phyloP scores from a whole-genome alignment of 495 filamentous ascomycete species.

The Hypoxylon trugodes region DNA sequence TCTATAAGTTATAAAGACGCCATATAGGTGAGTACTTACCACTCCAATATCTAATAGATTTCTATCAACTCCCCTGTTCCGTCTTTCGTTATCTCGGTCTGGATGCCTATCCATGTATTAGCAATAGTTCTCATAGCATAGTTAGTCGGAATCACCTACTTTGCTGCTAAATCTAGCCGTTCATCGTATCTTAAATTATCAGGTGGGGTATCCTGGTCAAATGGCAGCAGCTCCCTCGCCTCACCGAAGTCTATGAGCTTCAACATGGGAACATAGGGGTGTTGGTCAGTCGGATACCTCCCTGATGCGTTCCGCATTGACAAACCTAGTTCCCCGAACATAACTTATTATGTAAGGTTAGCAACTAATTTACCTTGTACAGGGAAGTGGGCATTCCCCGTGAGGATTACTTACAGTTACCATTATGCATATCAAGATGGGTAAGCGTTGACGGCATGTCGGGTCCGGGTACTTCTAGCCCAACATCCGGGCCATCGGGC shows the following conservation, averaged over 20 bases:
- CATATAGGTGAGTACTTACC: background rate
- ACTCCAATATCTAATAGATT: background rate
- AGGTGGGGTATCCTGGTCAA: background rate
- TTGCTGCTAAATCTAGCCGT: background rate
- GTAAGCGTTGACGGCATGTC: background rate
- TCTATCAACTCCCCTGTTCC: background rate
- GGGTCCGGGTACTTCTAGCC: background rate
- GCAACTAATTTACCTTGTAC: background rate
- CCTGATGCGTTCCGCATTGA: too few relatives aligned
- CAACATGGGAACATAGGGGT: background rate
- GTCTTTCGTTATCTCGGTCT: background rate
- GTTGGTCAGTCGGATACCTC: background rate
- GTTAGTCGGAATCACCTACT: background rate
- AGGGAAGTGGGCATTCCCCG: background rate
- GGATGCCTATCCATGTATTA: background rate
- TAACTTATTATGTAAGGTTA: background rate
- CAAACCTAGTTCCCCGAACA: background rate
- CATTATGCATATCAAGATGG: slow-evolving; percentile 5
- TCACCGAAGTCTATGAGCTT: slow-evolving; percentile 12
- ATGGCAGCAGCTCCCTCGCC: background rate
- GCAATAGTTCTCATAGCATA: background rate
- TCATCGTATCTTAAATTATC: background rate
- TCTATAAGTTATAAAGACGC: background rate
- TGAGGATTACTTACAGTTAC: background rate
- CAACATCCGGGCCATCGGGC: background rate